These are phyloP conservation scores for Drechslera avenae DNA, from an alignment of 2,329 filamentous ascomycete species.

Conservation along the genomic window DNA sequence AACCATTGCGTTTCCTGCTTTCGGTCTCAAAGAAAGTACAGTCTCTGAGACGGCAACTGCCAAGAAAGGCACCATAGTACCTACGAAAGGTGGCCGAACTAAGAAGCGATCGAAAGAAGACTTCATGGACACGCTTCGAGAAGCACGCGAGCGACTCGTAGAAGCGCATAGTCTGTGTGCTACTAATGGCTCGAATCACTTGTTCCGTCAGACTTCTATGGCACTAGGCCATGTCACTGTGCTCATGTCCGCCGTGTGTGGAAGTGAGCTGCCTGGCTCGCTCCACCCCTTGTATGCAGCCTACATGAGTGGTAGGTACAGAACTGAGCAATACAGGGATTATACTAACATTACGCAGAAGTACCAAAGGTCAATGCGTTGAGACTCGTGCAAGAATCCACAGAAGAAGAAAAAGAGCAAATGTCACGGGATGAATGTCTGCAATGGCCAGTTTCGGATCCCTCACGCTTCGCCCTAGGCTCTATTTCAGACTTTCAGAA, in stretches of 20 bases:
- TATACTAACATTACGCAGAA: conserved; percentile 55
- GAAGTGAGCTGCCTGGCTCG: conserved; percentile 34
- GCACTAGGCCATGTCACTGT: conserved; percentile 47
- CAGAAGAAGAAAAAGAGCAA: conserved; percentile 55
- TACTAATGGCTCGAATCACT: conserved; percentile 59
- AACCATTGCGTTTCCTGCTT: conserved; percentile 82
- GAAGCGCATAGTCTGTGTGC: conserved; percentile 64
- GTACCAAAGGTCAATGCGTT: conserved; percentile 72
- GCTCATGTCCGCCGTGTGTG: conserved; percentile 47
- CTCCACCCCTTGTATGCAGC: conserved; percentile 49
- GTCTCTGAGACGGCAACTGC: conserved; percentile 26
- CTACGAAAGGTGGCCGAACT: conserved; percentile 23
- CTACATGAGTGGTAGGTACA: conserved; percentile 43
- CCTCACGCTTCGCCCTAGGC: conserved; percentile 44
- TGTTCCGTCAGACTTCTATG: conserved; percentile 59
- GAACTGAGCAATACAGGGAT: neutral
- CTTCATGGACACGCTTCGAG: conserved; percentile 65
- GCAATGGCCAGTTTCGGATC: conserved; percentile 49
- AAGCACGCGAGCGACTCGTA: conserved; percentile 69
- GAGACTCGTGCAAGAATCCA: conserved; percentile 66
- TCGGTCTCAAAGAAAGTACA: conserved; percentile 48
- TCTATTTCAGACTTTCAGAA: conserved; percentile 66
- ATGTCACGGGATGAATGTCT: conserved; percentile 43
- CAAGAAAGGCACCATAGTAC: conserved; percentile 20
- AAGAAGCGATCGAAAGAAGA: conserved; percentile 35